phyloP scores from a whole-genome alignment of 305 asterid genomes.

The Rubia peregrina region DNA sequence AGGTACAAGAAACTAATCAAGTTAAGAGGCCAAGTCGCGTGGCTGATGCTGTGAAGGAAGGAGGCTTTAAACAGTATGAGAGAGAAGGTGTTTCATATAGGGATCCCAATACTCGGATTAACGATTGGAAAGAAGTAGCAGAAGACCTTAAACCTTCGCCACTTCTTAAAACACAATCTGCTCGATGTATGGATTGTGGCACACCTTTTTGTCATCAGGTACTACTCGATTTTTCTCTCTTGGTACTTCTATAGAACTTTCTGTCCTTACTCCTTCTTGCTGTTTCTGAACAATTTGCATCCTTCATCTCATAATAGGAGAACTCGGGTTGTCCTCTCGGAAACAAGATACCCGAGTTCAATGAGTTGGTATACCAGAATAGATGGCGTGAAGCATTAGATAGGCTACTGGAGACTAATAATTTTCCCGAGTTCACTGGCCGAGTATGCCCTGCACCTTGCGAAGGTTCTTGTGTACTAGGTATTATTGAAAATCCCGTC shows the following conservation, averaged over 20 bases:
- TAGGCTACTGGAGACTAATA: conserved; percentile 97
- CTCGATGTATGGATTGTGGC: conserved; percentile 99
- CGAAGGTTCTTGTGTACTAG: conserved; percentile 98
- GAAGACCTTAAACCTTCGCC: conserved; percentile 81
- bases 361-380: conserved; percentile 94
- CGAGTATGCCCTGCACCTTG: conserved; percentile 99
- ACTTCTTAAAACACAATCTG: conserved; percentile 84
- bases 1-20: conserved; percentile 45
- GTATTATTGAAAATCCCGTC: conserved; percentile 95
- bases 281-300: neutral
- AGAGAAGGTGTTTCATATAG: conserved; percentile 81
- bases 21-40: conserved; percentile 67
- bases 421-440: conserved; percentile 98
- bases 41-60: conserved; percentile 64
- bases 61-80: conserved; percentile 91
- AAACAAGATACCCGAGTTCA: conserved; percentile 96
- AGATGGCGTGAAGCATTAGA: conserved; percentile 99
- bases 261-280: neutral
- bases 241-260: neutral
- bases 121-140: conserved; percentile 94
- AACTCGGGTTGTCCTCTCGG: conserved; percentile 99
- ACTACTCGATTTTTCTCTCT: neutral
- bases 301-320: conserved; percentile 40
- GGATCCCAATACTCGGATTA: conserved; percentile 69
- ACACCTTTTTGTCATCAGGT: conserved; percentile 99